Conservation (phyloP, 768 basidiomycete genomes). For the Suillus lakei region DNA sequence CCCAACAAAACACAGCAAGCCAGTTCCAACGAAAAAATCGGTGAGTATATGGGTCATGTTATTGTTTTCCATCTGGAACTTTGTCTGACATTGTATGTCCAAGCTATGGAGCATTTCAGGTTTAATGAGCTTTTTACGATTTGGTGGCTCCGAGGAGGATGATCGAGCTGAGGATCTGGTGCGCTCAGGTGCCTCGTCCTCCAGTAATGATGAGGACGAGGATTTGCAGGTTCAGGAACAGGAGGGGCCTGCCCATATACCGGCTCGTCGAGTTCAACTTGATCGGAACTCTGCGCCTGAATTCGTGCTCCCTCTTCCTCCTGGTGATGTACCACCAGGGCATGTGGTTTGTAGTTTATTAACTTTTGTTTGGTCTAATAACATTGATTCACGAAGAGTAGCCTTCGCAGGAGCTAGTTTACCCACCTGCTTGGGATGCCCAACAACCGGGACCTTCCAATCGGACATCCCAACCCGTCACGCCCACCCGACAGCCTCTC, state of each 20-base stretch:
- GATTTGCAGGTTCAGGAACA: slow-evolving; percentile 16
- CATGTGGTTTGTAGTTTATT: neutral
- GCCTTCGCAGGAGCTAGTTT: slow-evolving; percentile 6
- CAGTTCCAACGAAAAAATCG: slow-evolving; percentile 47
- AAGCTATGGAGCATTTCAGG: slow-evolving; percentile 58
- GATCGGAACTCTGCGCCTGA: slow-evolving; percentile 14
- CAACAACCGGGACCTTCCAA: slow-evolving; percentile 5
- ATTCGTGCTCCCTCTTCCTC: slow-evolving; percentile 21
- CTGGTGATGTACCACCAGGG: slow-evolving; percentile 9
- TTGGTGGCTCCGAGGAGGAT: slow-evolving; percentile 28
- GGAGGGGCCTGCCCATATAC: slow-evolving; percentile 28
- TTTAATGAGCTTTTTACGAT: slow-evolving; percentile 54
- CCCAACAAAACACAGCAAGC: slow-evolving; percentile 29
- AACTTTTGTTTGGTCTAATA: neutral
- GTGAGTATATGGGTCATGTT: slow-evolving; percentile 33
- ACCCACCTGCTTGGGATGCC: slow-evolving; percentile 14
- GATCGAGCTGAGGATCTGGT: slow-evolving; percentile 23
- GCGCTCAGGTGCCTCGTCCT: slow-evolving; percentile 22
- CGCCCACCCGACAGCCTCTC: slow-evolving; percentile 17
- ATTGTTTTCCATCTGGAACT: slow-evolving; percentile 5
- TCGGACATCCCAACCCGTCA: neutral
- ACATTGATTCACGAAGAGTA: neutral
- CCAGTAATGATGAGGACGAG: slow-evolving; percentile 29
- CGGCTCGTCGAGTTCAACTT: slow-evolving; percentile 29
- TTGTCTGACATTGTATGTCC: slow-evolving; percentile 14